Percentiles rank a stretch among this genome's conserved stretches.
Conservation (phyloP, 192 early-diverging fungal genomes). For the Coemansia sp. region DNA sequence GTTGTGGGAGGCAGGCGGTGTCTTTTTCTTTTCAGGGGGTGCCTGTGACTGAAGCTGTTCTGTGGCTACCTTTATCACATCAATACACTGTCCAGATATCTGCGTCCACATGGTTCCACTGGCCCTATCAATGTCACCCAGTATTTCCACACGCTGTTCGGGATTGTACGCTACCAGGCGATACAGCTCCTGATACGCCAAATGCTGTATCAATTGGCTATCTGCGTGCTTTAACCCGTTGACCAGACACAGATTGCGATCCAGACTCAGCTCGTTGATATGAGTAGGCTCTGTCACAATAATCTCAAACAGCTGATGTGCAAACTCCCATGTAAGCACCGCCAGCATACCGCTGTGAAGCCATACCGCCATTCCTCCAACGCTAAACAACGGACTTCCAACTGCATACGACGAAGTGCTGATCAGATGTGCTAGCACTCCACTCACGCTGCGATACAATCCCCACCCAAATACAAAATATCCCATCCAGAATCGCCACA, state of each 20-base stretch:
- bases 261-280: conserved; percentile 48
- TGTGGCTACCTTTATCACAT: conserved; percentile 35
- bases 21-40: conserved; percentile 14
- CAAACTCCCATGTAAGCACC: conserved; percentile 44
- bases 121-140: conserved; percentile 41
- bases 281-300: conserved; percentile 44
- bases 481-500: conserved; percentile 40
- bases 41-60: conserved; percentile 28
- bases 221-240: conserved; percentile 32
- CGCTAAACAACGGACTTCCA: conserved; percentile 46
- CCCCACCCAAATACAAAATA: conserved; percentile 51
- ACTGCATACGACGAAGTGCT: conserved; percentile 46
- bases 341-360: conserved; percentile 31
- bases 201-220: conserved; percentile 34
- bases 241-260: conserved; percentile 42
- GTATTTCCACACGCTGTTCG: conserved; percentile 35
- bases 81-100: conserved; percentile 38
- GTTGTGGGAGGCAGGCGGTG: not conserved
- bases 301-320: conserved; percentile 53
- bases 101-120: conserved; percentile 45
- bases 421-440: conserved; percentile 27
- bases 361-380: conserved; percentile 30
- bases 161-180: conserved; percentile 27
- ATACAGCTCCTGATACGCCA: conserved; percentile 54
- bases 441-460: conserved; percentile 36